Evolutionary conservation across 768 basidiomycete genomes (phyloP), one percentile per base, ranked within the genome.

Genomic region (Tylopilus intermedius): DNA sequence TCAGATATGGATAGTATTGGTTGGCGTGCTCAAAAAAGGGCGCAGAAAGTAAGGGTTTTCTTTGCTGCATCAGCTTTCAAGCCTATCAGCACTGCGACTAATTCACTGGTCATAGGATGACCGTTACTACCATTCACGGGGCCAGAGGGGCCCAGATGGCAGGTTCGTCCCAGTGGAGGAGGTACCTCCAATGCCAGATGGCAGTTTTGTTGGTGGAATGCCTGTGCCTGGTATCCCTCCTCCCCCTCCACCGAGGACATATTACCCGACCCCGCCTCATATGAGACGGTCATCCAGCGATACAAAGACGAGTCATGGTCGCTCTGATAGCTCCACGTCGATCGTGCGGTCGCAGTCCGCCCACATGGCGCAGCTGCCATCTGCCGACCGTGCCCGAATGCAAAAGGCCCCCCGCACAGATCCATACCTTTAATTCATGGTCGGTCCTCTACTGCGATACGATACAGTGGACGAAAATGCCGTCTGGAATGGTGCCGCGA

Each of bases 391-490:
- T 42, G 82, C 88, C 15, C 71, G 79, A 45, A 69, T 73, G 8
- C 72, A 84, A 35, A 74, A 75, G 47, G 73, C 79, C 5, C 80
- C 80, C 18, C 75, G 81, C 39, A 94, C 90, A 88, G 71, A 84
- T 21, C 93, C 93, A 8, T 80, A 88, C 68, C 76, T 96, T 26
- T 86, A 88, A 67, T 80, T 94, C 62, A 94, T 95, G 91, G 90
- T 88, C 51, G 93, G 94, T 0, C 93, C 93, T 21, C 73, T 97
- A 15, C 71, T 97, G 55, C 83, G 88, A 39, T 97, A 92, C 63
- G 94, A 97, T 64, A 98, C 93, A 0, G 80, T 90, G 24, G 85
- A 90, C 58, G 74, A 83, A 55, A 73, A 80, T 22, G 82, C 84
- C 15, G 72, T 93, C 33, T 99, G 93, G 91, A 79, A 85, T 56